Evolutionary conservation across 1,284 basidiomycete species (phyloP).

Genomic region (Cryptococcus amylolentus): DNA sequence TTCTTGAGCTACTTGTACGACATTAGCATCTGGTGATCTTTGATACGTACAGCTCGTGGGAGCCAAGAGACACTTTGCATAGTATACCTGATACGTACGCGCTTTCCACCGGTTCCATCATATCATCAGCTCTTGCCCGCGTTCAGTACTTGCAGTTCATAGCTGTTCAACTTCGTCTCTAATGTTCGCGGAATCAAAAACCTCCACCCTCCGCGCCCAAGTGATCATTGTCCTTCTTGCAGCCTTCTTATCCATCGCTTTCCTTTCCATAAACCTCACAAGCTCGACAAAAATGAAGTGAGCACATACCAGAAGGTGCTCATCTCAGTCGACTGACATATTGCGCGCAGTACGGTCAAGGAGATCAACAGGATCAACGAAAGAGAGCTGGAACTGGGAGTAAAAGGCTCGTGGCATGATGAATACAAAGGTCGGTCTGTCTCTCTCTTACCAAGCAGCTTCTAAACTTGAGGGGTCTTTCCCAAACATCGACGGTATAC

Average conservation of each 20-base stretch:
- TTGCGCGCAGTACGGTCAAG: constrained; percentile 71
- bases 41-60: too few species aligned
- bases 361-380: constrained; percentile 94
- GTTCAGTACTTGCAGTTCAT: too few species aligned
- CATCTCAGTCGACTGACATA: neutral
- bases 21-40: too few species aligned
- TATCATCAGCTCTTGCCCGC: too few species aligned
- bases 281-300: neutral
- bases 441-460: neutral
- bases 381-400: constrained; percentile 80
- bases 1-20: too few species aligned
- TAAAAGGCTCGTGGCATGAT: constrained; percentile 86
- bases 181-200: neutral
- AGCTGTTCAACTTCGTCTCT: too few species aligned
- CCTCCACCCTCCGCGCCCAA: neutral
- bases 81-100: neutral
- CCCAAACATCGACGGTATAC: too few species aligned
- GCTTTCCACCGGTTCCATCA: too few species aligned
- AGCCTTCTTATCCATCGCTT: neutral
- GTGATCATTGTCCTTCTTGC: neutral
- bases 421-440: constrained; percentile 72
- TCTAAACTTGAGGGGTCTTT: neutral
- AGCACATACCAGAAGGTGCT: neutral
- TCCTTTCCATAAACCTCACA: neutral
- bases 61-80: neutral